These are phyloP conservation scores for Trichophyton equinum DNA, from an alignment of 2,329 filamentous ascomycete species.

Conservation along the genomic window DNA sequence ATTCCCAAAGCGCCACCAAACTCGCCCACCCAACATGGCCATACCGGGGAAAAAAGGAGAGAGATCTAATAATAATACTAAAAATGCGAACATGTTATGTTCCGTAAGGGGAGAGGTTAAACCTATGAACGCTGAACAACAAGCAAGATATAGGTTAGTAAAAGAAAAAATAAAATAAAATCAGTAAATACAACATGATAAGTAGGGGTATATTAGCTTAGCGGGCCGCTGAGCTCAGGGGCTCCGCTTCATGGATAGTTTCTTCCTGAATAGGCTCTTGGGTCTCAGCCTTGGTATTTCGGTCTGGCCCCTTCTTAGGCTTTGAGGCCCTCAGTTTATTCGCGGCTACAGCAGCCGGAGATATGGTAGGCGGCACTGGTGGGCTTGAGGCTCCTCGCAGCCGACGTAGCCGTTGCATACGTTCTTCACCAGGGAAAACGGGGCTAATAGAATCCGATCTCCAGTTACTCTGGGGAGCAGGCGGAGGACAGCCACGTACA, in stretches of 20 bases:
- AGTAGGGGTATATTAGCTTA: background rate
- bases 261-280: background rate
- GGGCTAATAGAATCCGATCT: slow-evolving; percentile 11
- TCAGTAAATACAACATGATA: background rate
- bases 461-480: slow-evolving; percentile 8
- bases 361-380: background rate
- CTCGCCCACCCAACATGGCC: background rate
- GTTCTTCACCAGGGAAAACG: slow-evolving; percentile 9
- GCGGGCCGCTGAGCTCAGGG: background rate
- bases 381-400: slow-evolving; percentile 6
- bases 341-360: background rate
- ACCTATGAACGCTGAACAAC: background rate
- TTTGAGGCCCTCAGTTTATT: background rate
- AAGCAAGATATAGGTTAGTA: background rate
- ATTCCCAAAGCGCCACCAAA: background rate
- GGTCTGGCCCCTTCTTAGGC: background rate
- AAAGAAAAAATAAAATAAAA: background rate
- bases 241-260: background rate
- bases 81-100: background rate
- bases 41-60: background rate
- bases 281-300: background rate
- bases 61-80: background rate
- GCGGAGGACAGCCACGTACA: slow-evolving; percentile 2
- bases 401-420: slow-evolving; percentile 8
- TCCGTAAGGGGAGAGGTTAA: background rate